Evolutionary conservation across 2,329 filamentous ascomycete genomes (phyloP).

Genomic region (Lasiodiplodia theobromae): DNA sequence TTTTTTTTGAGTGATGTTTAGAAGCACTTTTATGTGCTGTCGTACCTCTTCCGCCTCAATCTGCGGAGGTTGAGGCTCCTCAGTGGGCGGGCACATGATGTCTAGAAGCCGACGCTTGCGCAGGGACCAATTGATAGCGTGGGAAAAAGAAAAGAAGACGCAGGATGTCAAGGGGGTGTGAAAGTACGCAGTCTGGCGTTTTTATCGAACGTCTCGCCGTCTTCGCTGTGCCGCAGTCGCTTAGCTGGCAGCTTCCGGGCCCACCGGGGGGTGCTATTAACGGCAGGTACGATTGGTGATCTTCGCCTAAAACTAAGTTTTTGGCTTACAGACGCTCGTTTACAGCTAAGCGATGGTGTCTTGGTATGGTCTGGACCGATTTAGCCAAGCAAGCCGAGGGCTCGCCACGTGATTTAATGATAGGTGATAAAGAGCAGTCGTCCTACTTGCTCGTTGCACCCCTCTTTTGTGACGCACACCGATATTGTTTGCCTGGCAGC

Average conservation of each 20-base stretch:
- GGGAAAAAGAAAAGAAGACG: not conserved
- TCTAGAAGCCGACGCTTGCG: not conserved
- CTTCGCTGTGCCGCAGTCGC: not conserved
- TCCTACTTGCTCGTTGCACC: not conserved
- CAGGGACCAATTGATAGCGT: not conserved
- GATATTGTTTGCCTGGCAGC: not conserved
- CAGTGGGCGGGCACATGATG: not conserved
- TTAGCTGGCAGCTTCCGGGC: not conserved
- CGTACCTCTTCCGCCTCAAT: constrained; percentile 3
- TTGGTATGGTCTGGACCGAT: not conserved
- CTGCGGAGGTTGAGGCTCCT: not conserved
- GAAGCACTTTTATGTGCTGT: not conserved
- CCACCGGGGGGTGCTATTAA: not conserved
- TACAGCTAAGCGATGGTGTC: not conserved
- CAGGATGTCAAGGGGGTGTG: not conserved
- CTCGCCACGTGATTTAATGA: no score
- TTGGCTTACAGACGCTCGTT: not conserved
- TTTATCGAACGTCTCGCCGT: not conserved
- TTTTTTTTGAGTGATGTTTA: not conserved
- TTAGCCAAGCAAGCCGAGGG: not conserved
- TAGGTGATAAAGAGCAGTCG: not conserved
- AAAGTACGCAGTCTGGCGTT: not conserved
- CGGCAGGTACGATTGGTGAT: not conserved
- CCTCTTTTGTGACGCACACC: not conserved
- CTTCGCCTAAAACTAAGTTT: not conserved